Evolutionary conservation across 352 stramenopile species (phyloP).

Genomic region (Phytophthora cryptogea): DNA sequence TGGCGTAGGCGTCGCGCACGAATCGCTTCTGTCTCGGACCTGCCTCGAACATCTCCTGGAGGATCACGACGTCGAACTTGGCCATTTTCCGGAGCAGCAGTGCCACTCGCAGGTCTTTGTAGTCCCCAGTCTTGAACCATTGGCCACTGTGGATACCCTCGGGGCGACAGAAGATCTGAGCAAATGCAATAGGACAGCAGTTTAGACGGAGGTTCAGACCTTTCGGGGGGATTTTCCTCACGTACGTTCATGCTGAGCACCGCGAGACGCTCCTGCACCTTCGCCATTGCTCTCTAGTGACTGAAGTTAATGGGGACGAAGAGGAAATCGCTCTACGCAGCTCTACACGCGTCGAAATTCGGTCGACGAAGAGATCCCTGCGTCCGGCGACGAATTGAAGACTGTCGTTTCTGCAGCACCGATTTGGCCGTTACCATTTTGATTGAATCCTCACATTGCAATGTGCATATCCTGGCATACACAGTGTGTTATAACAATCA

Average conservation of each 20-base stretch:
- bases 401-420: conserved; percentile 26
- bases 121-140: conserved; percentile 73
- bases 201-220: conserved; percentile 2
- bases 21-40: conserved; percentile 61
- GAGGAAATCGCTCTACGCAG: conserved; percentile 2
- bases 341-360: conserved; percentile 9
- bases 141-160: conserved; percentile 77
- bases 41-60: conserved; percentile 85
- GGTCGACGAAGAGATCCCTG: conserved; percentile 3
- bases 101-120: conserved; percentile 72
- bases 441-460: neutral
- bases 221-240: conserved; percentile 1
- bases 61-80: conserved; percentile 72
- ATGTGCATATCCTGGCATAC: neutral
- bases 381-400: conserved; percentile 23
- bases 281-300: conserved; percentile 26
- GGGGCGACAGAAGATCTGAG: conserved; percentile 75
- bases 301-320: neutral
- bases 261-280: conserved; percentile 52
- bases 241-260: conserved; percentile 77
- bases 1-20: conserved; percentile 48
- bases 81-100: conserved; percentile 76
- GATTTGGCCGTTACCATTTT: conserved; percentile 10
- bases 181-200: conserved; percentile 6
- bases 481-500: neutral